Conservation (phyloP, 257 asterid species). For the Jacaranda mimosifolia region DNA sequence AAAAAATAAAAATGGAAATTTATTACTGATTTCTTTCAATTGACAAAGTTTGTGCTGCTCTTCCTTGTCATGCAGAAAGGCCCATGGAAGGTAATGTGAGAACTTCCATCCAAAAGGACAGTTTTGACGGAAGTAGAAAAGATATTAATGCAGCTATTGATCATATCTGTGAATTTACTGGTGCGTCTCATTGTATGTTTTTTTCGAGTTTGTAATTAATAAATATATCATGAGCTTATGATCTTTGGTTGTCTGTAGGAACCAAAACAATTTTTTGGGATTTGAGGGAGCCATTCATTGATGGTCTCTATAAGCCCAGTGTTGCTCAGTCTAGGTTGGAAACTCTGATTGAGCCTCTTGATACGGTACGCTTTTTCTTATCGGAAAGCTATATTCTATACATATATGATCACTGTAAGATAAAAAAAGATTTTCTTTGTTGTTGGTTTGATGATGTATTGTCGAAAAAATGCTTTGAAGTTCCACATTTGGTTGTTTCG, state of each 20-base stretch:
- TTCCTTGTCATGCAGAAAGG: conserved; percentile 55
- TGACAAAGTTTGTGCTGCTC: conserved; percentile 28
- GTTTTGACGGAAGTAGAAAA: conserved; percentile 94
- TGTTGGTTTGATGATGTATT: not conserved
- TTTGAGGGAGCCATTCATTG: conserved; percentile 86
- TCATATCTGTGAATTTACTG: conserved; percentile 87
- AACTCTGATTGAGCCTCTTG: conserved; percentile 81
- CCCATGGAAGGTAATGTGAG: conserved; percentile 51
- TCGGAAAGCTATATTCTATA: not conserved
- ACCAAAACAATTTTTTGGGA: conserved; percentile 93
- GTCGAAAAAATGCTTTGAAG: not conserved
- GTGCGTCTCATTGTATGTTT: conserved; percentile 45
- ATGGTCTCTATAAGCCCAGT: conserved; percentile 84
- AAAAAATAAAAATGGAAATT: not conserved
- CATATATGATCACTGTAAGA: not conserved
- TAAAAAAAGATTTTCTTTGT: not conserved
- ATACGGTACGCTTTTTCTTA: conserved; percentile 60
- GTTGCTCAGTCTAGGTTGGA: conserved; percentile 87
- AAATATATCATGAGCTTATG: conserved; percentile 24
- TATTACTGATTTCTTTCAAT: not conserved
- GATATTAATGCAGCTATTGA: conserved; percentile 90
- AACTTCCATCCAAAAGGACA: conserved; percentile 65
- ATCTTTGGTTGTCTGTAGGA: conserved; percentile 52
- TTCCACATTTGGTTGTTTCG: not conserved
- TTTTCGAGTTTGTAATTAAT: conserved; percentile 18